Conservation (phyloP, 441 rosid species). For the Melastoma candidum region DNA sequence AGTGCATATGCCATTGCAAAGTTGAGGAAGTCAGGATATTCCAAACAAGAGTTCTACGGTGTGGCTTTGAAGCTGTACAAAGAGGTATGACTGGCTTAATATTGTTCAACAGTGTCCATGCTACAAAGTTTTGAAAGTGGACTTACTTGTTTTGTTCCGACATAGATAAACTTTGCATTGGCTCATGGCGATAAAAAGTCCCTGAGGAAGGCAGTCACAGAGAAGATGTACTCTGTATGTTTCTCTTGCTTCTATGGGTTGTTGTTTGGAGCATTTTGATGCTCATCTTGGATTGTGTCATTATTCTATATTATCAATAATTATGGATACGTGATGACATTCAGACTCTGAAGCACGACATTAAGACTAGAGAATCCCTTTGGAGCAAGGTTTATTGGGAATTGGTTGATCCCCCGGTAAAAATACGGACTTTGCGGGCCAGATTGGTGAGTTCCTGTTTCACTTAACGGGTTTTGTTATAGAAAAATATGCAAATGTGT, state of each 20-base stretch:
- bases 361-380: slow-evolving; percentile 64
- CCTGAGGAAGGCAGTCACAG: slow-evolving; percentile 71
- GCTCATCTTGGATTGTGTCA: slow-evolving; percentile 8
- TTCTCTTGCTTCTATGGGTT: slow-evolving; percentile 12
- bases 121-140: background rate
- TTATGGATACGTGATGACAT: background rate
- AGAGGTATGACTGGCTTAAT: slow-evolving; percentile 35
- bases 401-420: slow-evolving; percentile 69
- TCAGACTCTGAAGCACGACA: slow-evolving; percentile 79
- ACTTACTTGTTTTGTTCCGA: background rate
- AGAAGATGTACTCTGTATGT: slow-evolving; percentile 87
- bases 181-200: slow-evolving; percentile 73
- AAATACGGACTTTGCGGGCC: slow-evolving; percentile 82
- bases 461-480: slow-evolving; percentile 1
- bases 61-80: slow-evolving; percentile 69
- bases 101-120: slow-evolving; percentile 1
- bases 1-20: slow-evolving; percentile 80
- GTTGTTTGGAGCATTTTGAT: background rate
- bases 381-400: slow-evolving; percentile 83
- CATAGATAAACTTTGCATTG: slow-evolving; percentile 58
- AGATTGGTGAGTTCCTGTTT: slow-evolving; percentile 48
- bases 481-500: too few species aligned
- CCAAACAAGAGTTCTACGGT: slow-evolving; percentile 58
- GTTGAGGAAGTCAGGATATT: slow-evolving; percentile 78
- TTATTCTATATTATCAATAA: background rate